Evolutionary conservation across 129 eudicot species (phyloP), one percentile per base, ranked within the genome.

Genomic region (Helianthus tuberosus): DNA sequence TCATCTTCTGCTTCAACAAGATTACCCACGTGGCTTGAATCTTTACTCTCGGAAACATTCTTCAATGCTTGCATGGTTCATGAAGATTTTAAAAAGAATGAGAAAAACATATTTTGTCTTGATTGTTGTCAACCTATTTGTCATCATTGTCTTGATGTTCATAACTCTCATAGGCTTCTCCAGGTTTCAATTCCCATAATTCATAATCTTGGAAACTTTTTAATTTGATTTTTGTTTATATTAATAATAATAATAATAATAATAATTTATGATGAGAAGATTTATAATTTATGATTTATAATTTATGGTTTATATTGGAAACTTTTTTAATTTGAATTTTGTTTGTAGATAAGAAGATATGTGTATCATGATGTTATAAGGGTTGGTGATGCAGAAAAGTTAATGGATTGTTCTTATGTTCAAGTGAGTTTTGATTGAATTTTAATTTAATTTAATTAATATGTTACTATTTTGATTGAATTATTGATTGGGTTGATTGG

Each of bases 331-430:
- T 32, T 32, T 32, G 36, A 27, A 27, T 27, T 27, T 27, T 27
- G 32, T 27, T 27, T 27, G 14, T 74, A 93, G 98, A 85, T 90
- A 73, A 77, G 97, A 43, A 88, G 96, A 73, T 90, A 93, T 84
- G 85, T 93, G 59, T 90, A 93, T 53, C 89, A 83, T 69, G 91
- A 90, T 79, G 98, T 93, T 32, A 67, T 93, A 8, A 81, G 92
- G 68, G 80, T 90, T 4, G 75, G 47, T 43, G 93, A 93, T 88
- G 98, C 92, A 57, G 87, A 79, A 58, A 90, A 88, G 54, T 39
- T 93, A 12, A 80, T 93, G 82, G 89, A 93, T 29, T 90, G 93
- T 75, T 83, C 85, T 73, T 68, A 27, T 49, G 91, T 93, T 81
- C 98, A 93, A 87, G 98, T 93, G 71, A 90, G 91, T 77, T 48